Conservation (phyloP, 768 basidiomycete species). For the Dendrothele bispora region DNA sequence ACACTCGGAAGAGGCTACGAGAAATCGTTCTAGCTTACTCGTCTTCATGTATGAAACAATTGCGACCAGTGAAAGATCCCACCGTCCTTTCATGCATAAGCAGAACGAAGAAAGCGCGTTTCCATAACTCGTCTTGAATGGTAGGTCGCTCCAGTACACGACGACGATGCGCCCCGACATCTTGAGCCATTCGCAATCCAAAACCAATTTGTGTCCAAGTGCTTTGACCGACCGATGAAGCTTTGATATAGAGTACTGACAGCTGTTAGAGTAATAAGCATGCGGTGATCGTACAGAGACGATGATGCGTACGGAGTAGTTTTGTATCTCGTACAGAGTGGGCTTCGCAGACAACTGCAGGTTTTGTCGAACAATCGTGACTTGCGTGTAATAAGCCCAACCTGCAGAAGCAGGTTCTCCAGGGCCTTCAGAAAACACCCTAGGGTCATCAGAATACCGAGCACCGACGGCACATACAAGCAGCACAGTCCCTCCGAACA, state of each 20-base stretch:
- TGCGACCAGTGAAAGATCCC: constrained; percentile 61
- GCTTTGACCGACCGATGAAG: constrained; percentile 50
- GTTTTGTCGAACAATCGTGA: constrained; percentile 57
- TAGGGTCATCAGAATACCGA: constrained; percentile 58
- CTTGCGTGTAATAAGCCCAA: constrained; percentile 68
- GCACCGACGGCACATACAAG: constrained; percentile 70
- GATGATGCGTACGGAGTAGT: constrained; percentile 51
- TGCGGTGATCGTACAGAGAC: background rate
- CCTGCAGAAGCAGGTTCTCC: constrained; percentile 48
- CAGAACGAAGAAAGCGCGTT: constrained; percentile 61
- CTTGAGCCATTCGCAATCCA: constrained; percentile 66
- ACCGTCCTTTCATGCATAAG: constrained; percentile 40
- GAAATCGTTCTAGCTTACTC: constrained; percentile 47
- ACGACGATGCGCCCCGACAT: constrained; percentile 69
- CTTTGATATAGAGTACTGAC: constrained; percentile 45
- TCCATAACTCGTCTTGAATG: constrained; percentile 72
- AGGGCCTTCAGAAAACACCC: constrained; percentile 49
- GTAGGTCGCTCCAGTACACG: constrained; percentile 33
- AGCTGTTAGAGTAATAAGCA: constrained; percentile 34
- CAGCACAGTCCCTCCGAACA: constrained; percentile 53
- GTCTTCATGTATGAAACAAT: constrained; percentile 72
- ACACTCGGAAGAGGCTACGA: background rate
- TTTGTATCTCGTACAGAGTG: constrained; percentile 72
- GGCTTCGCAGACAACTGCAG: constrained; percentile 55
- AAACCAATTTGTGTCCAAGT: constrained; percentile 64